A percentile compares a stretch with the other conserved stretches of the same genome.
Conservation (phyloP, 805 yeast species). For the Pichia kluyveri region DNA sequence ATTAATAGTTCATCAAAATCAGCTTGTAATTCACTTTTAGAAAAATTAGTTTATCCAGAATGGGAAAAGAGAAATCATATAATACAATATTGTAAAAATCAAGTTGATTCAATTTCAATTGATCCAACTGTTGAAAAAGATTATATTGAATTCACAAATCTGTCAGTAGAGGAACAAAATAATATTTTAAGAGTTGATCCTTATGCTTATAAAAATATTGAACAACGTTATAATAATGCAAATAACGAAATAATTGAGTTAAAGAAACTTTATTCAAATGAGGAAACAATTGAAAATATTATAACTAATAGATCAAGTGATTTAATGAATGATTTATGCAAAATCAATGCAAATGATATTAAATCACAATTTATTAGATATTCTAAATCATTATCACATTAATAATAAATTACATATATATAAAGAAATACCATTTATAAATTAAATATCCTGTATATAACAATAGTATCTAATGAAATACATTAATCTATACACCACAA, state of each 20-base stretch:
- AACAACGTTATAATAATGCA: conserved; percentile 22
- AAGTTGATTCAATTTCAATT: conserved; percentile 19
- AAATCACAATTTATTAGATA: not conserved
- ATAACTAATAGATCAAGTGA: conserved; percentile 28
- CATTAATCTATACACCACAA: too few species aligned
- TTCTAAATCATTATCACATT: not conserved
- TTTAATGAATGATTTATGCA: conserved; percentile 29
- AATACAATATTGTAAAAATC: conserved; percentile 33
- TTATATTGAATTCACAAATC: conserved; percentile 7
- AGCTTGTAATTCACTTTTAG: conserved; percentile 29
- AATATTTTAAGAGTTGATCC: conserved; percentile 36
- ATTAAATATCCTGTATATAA: too few species aligned
- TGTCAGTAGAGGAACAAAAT: conserved; percentile 15
- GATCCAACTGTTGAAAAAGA: conserved; percentile 9
- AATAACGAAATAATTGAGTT: conserved; percentile 24
- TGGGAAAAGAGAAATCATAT: conserved; percentile 36
- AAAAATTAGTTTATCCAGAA: conserved; percentile 32
- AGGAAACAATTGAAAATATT: conserved; percentile 32
- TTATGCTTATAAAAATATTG: conserved; percentile 35
- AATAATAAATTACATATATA: too few species aligned
- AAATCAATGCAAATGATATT: conserved; percentile 9
- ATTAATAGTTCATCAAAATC: not conserved
- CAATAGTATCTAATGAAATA: too few species aligned
- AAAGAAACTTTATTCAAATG: conserved; percentile 31
- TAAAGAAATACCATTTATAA: too few species aligned